Base-by-base conservation (phyloP, 345 rosid species). In the Populus davidiana region DNA sequence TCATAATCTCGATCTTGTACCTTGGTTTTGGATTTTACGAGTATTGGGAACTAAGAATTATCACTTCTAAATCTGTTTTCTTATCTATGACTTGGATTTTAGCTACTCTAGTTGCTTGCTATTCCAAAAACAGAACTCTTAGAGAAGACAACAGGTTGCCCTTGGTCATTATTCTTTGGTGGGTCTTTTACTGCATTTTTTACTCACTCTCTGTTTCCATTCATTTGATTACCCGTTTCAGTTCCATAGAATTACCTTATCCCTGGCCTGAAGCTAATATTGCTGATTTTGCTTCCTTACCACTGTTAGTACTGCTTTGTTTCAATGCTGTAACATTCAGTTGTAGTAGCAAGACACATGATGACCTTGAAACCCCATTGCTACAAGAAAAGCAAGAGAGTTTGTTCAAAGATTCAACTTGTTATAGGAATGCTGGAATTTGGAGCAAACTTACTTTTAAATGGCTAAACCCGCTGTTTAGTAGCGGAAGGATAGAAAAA, bases 121-220 rank as follows among this genome's bases (percentile, higher is more conserved):
- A 62, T 78, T 77, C 86, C 14, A 67, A 75, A 20, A 61, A 74
- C 74, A 85, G 25, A 61, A 59, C 59, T 66, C 47, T 41, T 43
- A 56, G 78, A 54, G 79, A 63, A 21, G 69, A 70, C 17, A 81
- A 77, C 18, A 75, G 47, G 16, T 86, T 91, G 92, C 92, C 94
- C 54, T 3, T 80, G 13, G 82, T 87, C 20, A 86, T 90, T 16
- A 35, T 85, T 73, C 71, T 87, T 11, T 90, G 92, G 91, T 89
- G 94, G 94, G 54, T 83, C 41, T 72, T 81, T 76, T 83, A 81
- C 75, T 82, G 81, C 70, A 61, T 83, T 36, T 59, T 79, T 27
- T 73, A 38, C 63, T 64, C 75, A 59, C 69, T 86, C 77, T 81
- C 77, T 66, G 82, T 81, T 31, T 78, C 77, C 5, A n/a, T 73